These are phyloP conservation scores for Echria macrotheca DNA, from an alignment of 495 filamentous ascomycete species.

Conservation along the genomic window DNA sequence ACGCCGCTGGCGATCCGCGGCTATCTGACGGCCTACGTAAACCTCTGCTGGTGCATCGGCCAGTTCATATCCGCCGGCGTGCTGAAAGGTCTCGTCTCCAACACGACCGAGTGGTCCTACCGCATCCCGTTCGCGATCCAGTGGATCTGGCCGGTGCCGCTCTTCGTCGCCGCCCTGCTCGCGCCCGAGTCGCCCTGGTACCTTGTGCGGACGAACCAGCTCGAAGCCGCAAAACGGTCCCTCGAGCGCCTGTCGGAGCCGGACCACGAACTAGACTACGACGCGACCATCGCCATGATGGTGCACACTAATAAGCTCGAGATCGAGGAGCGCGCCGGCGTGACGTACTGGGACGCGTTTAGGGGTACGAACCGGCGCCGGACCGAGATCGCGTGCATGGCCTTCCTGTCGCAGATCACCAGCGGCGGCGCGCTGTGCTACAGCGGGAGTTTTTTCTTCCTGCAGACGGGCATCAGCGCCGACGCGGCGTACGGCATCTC, in stretches of 20 bases:
- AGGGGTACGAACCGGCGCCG: constrained; percentile 56
- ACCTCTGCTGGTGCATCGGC: constrained; percentile 66
- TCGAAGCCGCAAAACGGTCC: constrained; percentile 41
- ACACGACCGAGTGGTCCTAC: constrained; percentile 66
- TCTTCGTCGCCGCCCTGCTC: constrained; percentile 53
- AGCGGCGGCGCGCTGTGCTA: constrained; percentile 25
- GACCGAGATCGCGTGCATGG: constrained; percentile 56
- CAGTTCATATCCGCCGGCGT: constrained; percentile 61
- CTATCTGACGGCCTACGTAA: constrained; percentile 66
- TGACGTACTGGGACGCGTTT: constrained; percentile 57
- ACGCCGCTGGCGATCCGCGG: constrained; percentile 53
- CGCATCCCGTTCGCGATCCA: constrained; percentile 58
- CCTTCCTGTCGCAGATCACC: constrained; percentile 26
- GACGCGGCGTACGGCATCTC: constrained; percentile 23
- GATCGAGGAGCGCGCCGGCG: constrained; percentile 46
- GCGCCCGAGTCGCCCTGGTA: constrained; percentile 71
- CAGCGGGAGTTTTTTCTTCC: constrained; percentile 41
- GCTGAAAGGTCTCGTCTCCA: constrained; percentile 43
- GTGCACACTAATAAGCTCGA: constrained; percentile 58
- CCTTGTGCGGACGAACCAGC: constrained; percentile 56
- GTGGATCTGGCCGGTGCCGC: constrained; percentile 50
- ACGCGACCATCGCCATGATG: constrained; percentile 57
- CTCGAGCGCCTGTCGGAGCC: constrained; percentile 46
- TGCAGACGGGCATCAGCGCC: constrained; percentile 31
- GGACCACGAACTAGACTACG: constrained; percentile 1